Evolutionary conservation across 306 rosid species (phyloP).

Genomic region (Oemleria cerasiformis): DNA sequence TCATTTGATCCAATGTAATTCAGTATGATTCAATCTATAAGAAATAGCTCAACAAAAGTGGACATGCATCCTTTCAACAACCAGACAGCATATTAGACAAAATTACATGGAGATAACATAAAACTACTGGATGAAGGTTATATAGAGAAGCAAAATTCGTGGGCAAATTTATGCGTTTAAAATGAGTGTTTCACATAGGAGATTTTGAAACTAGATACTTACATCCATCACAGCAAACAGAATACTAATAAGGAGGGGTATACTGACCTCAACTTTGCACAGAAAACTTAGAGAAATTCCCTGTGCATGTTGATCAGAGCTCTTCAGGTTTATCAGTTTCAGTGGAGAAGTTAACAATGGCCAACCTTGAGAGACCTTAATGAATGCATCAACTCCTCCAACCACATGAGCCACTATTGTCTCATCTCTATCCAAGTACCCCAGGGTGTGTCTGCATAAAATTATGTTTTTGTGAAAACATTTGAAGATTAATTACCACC

Average conservation of each 20-base stretch:
- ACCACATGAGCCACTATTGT: constrained; percentile 60
- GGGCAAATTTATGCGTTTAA: background rate
- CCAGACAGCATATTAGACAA: background rate
- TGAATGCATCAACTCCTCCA: constrained; percentile 61
- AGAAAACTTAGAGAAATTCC: constrained; percentile 52
- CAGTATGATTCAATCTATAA: background rate
- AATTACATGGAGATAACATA: background rate
- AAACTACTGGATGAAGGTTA: background rate
- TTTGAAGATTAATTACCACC: constrained; percentile 5
- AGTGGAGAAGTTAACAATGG: constrained; percentile 61
- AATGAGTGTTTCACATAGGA: background rate
- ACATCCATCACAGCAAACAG: background rate
- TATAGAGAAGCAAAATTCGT: background rate
- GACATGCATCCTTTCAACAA: background rate
- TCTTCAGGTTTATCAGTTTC: constrained; percentile 59
- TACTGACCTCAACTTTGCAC: constrained; percentile 64
- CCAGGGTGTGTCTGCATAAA: constrained; percentile 56
- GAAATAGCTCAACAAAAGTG: background rate
- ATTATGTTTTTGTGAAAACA: constrained; percentile 11
- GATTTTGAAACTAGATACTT: background rate
- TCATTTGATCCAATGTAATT: background rate
- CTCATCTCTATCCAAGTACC: constrained; percentile 63
- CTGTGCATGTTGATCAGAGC: constrained; percentile 46
- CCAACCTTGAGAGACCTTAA: constrained; percentile 73
- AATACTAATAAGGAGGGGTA: background rate